phyloP scores from a whole-genome alignment of 2,329 filamentous ascomycete genomes.

The Arachnomyces sp. region DNA sequence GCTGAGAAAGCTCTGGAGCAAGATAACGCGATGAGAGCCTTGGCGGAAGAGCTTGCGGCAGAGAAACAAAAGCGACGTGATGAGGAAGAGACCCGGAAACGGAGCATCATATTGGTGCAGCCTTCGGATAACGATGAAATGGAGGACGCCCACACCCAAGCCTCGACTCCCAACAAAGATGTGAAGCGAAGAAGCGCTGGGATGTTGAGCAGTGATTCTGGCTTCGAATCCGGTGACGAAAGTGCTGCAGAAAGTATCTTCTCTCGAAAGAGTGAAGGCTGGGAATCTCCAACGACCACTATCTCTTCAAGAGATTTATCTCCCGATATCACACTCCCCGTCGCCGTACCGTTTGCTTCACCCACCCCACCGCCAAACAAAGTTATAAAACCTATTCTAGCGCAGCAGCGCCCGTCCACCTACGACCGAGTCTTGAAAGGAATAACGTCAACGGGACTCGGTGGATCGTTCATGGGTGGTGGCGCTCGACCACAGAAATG shows the following conservation, averaged over 20 bases:
- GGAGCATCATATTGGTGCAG: constrained; percentile 23
- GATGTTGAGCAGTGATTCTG: constrained; percentile 45
- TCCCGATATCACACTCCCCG: constrained; percentile 24
- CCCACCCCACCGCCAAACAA: constrained; percentile 22
- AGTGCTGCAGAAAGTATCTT: constrained; percentile 42
- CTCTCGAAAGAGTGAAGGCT: constrained; percentile 28
- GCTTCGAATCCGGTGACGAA: constrained; percentile 52
- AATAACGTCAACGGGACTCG: constrained; percentile 26
- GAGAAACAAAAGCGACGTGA: constrained; percentile 33
- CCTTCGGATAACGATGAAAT: constrained; percentile 25
- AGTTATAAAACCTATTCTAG: constrained; percentile 3
- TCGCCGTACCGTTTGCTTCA: constrained; percentile 17
- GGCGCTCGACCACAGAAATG: constrained; percentile 25
- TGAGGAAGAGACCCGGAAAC: constrained; percentile 31
- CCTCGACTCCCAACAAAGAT: constrained; percentile 26
- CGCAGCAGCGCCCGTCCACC: constrained; percentile 21
- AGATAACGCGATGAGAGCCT: constrained; percentile 46
- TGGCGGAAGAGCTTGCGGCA: constrained; percentile 40
- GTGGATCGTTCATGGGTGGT: constrained; percentile 23
- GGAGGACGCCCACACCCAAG: constrained; percentile 24
- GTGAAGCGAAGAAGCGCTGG: constrained; percentile 32
- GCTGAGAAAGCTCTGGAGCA: constrained; percentile 48
- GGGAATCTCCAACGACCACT: constrained; percentile 28
- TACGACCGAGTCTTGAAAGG: constrained; percentile 39
- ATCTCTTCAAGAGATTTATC: constrained; percentile 29